phyloP scores from a whole-genome alignment of 805 yeast genomes.

The Wickerhamiella nectarea region DNA sequence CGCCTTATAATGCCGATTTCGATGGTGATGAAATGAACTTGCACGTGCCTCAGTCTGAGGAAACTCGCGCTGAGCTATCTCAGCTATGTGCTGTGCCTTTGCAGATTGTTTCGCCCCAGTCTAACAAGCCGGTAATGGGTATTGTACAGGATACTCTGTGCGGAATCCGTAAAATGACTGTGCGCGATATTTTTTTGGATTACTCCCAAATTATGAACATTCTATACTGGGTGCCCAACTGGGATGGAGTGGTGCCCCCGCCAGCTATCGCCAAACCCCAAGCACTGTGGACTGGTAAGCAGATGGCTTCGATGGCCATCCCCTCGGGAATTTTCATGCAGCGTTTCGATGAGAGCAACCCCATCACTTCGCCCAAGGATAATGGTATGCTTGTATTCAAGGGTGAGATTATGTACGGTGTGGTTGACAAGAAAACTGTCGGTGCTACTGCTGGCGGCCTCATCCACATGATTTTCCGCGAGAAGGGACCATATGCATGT shows the following conservation, averaged over 20 bases:
- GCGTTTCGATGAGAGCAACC: slow-evolving; percentile 81
- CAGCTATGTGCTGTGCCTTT: slow-evolving; percentile 94
- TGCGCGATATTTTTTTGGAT: slow-evolving; percentile 77
- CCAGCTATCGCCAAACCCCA: slow-evolving; percentile 91
- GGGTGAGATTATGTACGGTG: slow-evolving; percentile 96
- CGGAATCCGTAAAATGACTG: slow-evolving; percentile 91
- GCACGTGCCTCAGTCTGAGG: slow-evolving; percentile 97
- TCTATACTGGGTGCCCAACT: slow-evolving; percentile 92
- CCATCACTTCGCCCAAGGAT: slow-evolving; percentile 74
- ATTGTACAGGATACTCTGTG: slow-evolving; percentile 97
- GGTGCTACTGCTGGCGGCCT: slow-evolving; percentile 98
- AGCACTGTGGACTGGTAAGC: slow-evolving; percentile 97
- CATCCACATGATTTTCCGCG: slow-evolving; percentile 94
- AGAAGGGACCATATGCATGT: slow-evolving; percentile 85
- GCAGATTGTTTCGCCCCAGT: slow-evolving; percentile 96
- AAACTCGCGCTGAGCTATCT: slow-evolving; percentile 89
- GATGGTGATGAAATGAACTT: slow-evolving; percentile 99
- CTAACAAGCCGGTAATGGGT: slow-evolving; percentile 99
- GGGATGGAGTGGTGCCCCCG: slow-evolving; percentile 97
- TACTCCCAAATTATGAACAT: slow-evolving; percentile 93
- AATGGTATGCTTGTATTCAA: slow-evolving; percentile 90
- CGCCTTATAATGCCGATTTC: slow-evolving; percentile 99
- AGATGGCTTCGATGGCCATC: slow-evolving; percentile 77
- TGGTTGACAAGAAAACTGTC: slow-evolving; percentile 93
- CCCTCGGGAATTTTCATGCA: slow-evolving; percentile 93